Evolutionary conservation across 2,329 filamentous ascomycete species (phyloP).

Genomic region (Alternaria viburni): DNA sequence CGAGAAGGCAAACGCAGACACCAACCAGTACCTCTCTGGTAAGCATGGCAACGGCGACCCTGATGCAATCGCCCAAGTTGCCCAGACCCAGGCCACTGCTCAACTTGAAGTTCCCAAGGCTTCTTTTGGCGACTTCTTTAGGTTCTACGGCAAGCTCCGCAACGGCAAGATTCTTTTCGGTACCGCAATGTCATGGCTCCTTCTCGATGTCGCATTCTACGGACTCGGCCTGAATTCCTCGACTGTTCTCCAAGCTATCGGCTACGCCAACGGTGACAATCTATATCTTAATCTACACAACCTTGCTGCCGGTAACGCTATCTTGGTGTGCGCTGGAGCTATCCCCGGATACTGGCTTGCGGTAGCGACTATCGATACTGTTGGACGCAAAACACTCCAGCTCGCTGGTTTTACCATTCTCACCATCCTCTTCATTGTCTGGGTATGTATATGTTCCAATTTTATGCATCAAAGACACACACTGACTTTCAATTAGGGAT

Average conservation of each 20-base stretch:
- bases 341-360: conserved; percentile 79
- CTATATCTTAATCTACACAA: conserved; percentile 75
- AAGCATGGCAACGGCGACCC: conserved; percentile 65
- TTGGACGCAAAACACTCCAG: conserved; percentile 61
- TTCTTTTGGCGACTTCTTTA: conserved; percentile 72
- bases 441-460: conserved; percentile 18
- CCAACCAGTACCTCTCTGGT: conserved; percentile 75
- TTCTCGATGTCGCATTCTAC: conserved; percentile 65
- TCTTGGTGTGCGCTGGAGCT: conserved; percentile 77
- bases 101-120: conserved; percentile 71
- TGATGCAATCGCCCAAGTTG: conserved; percentile 70
- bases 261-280: conserved; percentile 66
- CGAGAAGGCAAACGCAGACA: conserved; percentile 68
- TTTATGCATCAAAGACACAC: fast-evolving
- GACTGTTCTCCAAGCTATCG: conserved; percentile 73
- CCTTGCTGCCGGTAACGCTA: conserved; percentile 78
- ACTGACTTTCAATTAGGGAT: conserved; percentile 19
- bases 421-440: conserved; percentile 44
- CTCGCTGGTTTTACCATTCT: conserved; percentile 41
- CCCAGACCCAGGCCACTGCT: conserved; percentile 60
- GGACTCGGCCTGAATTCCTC: conserved; percentile 75
- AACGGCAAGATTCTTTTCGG: conserved; percentile 75
- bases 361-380: conserved; percentile 65
- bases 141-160: conserved; percentile 73
- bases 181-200: conserved; percentile 78